These are phyloP conservation scores for Teratosphaeria nubilosa DNA, from an alignment of 2,329 filamentous ascomycete species.

Conservation along the genomic window DNA sequence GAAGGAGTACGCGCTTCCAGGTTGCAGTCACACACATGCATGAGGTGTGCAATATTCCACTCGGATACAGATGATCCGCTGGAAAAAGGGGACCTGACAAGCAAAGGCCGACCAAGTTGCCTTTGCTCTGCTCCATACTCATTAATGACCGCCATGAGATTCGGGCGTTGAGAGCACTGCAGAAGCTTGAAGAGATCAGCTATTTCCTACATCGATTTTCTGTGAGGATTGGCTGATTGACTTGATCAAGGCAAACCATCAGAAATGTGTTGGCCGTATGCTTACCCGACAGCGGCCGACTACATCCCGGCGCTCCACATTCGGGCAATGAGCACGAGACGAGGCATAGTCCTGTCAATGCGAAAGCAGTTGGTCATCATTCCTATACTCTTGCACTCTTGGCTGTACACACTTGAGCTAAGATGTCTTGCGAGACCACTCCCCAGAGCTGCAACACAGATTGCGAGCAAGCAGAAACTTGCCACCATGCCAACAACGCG, in stretches of 20 bases:
- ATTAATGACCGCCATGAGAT: neutral
- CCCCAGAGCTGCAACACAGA: neutral
- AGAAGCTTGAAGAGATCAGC: too few species aligned
- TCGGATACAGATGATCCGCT: neutral
- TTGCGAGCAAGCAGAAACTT: neutral
- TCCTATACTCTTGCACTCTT: neutral
- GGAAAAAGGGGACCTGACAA: neutral
- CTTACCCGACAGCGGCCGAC: neutral
- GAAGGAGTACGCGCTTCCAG: too few species aligned
- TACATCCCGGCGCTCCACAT: neutral
- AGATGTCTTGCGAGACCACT: neutral
- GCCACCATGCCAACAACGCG: slow-evolving; percentile 1
- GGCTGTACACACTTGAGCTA: neutral
- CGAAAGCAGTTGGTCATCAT: neutral
- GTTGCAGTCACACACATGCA: too few species aligned
- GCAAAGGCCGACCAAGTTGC: neutral
- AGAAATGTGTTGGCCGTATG: neutral
- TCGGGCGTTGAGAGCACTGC: neutral
- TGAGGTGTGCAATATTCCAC: too few species aligned
- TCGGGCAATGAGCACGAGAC: neutral
- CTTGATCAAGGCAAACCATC: too few species aligned
- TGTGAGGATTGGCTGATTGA: too few species aligned
- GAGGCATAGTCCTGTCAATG: neutral
- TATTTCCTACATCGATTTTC: too few species aligned
- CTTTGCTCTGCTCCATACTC: too few species aligned